Evolutionary conservation across 805 yeast species (phyloP).

Genomic region (Clavispora santaluciae): DNA sequence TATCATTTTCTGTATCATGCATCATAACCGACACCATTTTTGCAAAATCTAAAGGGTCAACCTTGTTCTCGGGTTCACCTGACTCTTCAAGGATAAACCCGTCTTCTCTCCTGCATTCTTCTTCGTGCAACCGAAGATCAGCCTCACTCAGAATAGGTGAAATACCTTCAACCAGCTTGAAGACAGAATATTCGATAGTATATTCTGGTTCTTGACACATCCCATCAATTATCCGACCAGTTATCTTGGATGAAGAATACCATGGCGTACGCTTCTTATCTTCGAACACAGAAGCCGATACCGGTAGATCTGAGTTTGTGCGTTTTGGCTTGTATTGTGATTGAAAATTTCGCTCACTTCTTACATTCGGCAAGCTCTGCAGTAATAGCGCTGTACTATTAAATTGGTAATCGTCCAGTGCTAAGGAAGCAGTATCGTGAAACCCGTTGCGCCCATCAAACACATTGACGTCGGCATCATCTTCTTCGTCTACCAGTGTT

Average conservation of each 20-base stretch:
- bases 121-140: slow-evolving; percentile 16
- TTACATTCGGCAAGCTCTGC: neutral
- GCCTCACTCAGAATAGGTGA: slow-evolving; percentile 12
- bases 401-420: neutral
- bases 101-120: slow-evolving; percentile 6
- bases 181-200: slow-evolving; percentile 54
- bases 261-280: neutral
- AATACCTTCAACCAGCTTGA: slow-evolving; percentile 30
- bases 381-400: neutral
- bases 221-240: neutral
- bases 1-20: slow-evolving; percentile 38
- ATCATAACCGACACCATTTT: slow-evolving; percentile 39
- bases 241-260: neutral
- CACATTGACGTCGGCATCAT: neutral
- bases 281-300: neutral
- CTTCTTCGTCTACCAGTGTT: slow-evolving; percentile 2
- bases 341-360: neutral
- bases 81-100: slow-evolving; percentile 6
- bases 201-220: slow-evolving; percentile 8
- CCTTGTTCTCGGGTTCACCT: slow-evolving; percentile 20
- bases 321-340: neutral
- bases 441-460: neutral
- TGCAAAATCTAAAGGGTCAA: slow-evolving; percentile 27
- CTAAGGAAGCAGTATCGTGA: neutral
- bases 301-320: neutral